Base-by-base conservation (phyloP, 1,284 basidiomycete genomes). In the Grifola frondosa region DNA sequence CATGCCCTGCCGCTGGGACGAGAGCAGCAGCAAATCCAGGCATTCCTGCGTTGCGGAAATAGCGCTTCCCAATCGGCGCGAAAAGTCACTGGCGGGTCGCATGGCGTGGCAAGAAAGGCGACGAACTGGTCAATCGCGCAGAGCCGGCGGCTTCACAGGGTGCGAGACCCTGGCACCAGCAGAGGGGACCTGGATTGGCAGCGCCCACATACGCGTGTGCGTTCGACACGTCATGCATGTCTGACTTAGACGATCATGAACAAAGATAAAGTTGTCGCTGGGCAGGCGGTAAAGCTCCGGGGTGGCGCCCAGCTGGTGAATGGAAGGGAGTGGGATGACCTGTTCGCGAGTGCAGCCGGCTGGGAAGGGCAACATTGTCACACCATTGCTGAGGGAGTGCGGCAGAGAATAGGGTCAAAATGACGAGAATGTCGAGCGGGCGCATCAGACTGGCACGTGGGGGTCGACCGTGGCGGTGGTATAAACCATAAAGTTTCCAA, bases 401-500 rank as follows among this genome's bases (percentile, higher is more conserved):
- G 44, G 44, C 42, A 44, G 50, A 45, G 42, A 47, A 45, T 25
- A 32, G 28, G 25, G 34, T 31, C 23, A n/a, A n/a, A n/a, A n/a
- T n/a, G n/a, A n/a, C n/a, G n/a, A n/a, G 51, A 47, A 50, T 53
- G 42, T 35, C 37, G 23, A 36, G 20, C 9, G 24, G 23, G 21
- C 16, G 20, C 25, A 33, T n/a, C 21, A 20, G 16, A 21, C 32
- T 29, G 30, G 42, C 51, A 53, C 48, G 51, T 50, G 48, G 36
- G 29, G 23, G 34, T 17, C 16, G 23, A 40, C 48, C 51, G 17
- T 31, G 8, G 22, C 21, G 41, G 39, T 21, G 48, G 48, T 49
- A 53, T 46, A 34, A 53, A 49, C 42, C 40, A 49, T 53, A 49
- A 53, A 53, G 48, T 49, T 49, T 48, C 48, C 48, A 42, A 24